Base-by-base conservation (phyloP, 192 early-diverging fungal species). In the Chytriomyces confervae region DNA sequence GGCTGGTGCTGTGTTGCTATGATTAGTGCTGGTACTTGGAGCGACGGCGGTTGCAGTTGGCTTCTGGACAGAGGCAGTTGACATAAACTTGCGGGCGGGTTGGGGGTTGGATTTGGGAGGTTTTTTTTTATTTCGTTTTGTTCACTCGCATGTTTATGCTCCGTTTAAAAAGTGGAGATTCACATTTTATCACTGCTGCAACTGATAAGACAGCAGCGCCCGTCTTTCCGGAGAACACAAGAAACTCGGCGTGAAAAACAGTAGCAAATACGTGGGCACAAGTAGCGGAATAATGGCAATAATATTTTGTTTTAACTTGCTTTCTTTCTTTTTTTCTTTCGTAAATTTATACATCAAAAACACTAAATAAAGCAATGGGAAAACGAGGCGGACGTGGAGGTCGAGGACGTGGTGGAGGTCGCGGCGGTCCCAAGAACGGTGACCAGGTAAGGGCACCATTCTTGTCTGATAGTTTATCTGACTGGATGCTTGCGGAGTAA, bases 1-100 rank as follows among this genome's bases (percentile, higher is more conserved):
- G 46, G 83, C 46, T 60, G 84, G 63, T 47, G 73, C 36, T 51
- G 80, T 29, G 62, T 68, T 48, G 60, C 57, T 69, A 72, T 69
- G 76, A 47, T 24, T 77, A 50, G 75, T 75, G 23, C 72, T 64
- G 72, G 72, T 75, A 65, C 47, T 63, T 29, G 72, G 57, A 75
- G 69, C 69, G 69, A 29, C 69, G 69, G 69, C 50, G 69, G 66
- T 68, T 57, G 53, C 53, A 57, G 53, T 57, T 57, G 44, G 71
- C 10, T 72, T 63, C 61, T 48, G 20, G 29, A 11, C 11, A 46
- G 50, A n/a, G 69, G 69, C 51, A 70, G 69, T 24, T 10, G 69
- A 53, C 69, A 70, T 70, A 53, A 50, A 70, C 69, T 70, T 24
- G 16, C 36, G 36, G 36, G 36, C 36, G 36, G 36, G 36, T 36